These are phyloP conservation scores for Vinca major DNA, from an alignment of 305 asterid genomes.

Conservation along the genomic window DNA sequence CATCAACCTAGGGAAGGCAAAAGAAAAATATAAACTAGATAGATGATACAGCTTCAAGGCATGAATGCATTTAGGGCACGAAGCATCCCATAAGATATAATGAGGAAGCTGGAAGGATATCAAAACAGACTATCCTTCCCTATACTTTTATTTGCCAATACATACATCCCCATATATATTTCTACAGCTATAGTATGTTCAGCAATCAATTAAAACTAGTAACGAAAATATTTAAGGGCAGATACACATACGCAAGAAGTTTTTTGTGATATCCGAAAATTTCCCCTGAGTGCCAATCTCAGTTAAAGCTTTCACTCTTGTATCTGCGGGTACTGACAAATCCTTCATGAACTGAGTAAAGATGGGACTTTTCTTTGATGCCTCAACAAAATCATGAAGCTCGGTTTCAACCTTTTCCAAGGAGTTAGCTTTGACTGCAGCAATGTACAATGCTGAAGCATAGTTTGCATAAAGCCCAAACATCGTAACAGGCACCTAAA, in stretches of 20 bases:
- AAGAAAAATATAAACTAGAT: background rate
- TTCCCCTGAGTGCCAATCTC: slow-evolving; percentile 60
- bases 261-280: slow-evolving; percentile 54
- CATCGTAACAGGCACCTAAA: slow-evolving; percentile 30
- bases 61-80: background rate
- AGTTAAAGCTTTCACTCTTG: slow-evolving; percentile 56
- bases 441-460: slow-evolving; percentile 77
- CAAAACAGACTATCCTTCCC: background rate
- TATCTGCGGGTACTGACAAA: slow-evolving; percentile 44
- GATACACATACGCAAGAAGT: slow-evolving; percentile 55
- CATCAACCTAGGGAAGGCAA: background rate
- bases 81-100: background rate
- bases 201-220: background rate
- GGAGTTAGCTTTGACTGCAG: slow-evolving; percentile 64
- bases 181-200: background rate
- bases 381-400: slow-evolving; percentile 54
- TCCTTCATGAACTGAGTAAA: slow-evolving; percentile 83
- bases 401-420: slow-evolving; percentile 91
- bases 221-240: slow-evolving; percentile 11
- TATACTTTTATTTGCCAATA: background rate
- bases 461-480: slow-evolving; percentile 85
- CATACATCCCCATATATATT: background rate
- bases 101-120: background rate
- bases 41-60: background rate
- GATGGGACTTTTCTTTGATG: slow-evolving; percentile 61